Percentiles rank a stretch among this genome's conserved stretches.
Evolutionary conservation across 352 stramenopile species (phyloP).

Genomic region (Globisporangium radiosum): DNA sequence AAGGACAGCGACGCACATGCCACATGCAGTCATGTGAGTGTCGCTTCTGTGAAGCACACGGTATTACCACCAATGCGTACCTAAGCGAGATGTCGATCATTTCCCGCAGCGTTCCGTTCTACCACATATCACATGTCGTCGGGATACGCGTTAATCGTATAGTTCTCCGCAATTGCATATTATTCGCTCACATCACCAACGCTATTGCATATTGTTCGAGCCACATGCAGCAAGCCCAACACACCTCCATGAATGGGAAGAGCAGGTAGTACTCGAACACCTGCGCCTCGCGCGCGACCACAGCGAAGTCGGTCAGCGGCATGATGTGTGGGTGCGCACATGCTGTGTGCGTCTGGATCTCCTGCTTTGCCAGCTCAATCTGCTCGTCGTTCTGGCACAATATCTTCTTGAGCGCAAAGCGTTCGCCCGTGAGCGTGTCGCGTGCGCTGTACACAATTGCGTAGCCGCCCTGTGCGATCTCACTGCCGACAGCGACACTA

Average conservation of each 20-base stretch:
- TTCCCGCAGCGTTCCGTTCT: conserved; percentile 80
- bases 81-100: conserved; percentile 72
- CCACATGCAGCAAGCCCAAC: background rate
- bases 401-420: conserved; percentile 88
- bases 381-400: conserved; percentile 83
- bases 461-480: conserved; percentile 84
- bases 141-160: background rate
- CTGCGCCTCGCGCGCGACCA: conserved; percentile 36
- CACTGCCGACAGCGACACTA: conserved; percentile 47
- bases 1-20: background rate
- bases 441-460: conserved; percentile 80
- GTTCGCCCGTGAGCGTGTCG: conserved; percentile 63
- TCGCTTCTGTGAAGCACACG: background rate
- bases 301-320: conserved; percentile 71
- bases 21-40: background rate
- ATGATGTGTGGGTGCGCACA: conserved; percentile 82
- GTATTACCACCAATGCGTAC: conserved; percentile 10
- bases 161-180: too few relatives aligned
- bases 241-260: conserved; percentile 80
- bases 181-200: too few relatives aligned
- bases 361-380: conserved; percentile 63
- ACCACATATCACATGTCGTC: background rate
- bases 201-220: too few relatives aligned
- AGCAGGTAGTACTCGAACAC: conserved; percentile 78
- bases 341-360: conserved; percentile 74